Conservation (phyloP, 1,284 basidiomycete genomes). For the Ustilago curta region DNA sequence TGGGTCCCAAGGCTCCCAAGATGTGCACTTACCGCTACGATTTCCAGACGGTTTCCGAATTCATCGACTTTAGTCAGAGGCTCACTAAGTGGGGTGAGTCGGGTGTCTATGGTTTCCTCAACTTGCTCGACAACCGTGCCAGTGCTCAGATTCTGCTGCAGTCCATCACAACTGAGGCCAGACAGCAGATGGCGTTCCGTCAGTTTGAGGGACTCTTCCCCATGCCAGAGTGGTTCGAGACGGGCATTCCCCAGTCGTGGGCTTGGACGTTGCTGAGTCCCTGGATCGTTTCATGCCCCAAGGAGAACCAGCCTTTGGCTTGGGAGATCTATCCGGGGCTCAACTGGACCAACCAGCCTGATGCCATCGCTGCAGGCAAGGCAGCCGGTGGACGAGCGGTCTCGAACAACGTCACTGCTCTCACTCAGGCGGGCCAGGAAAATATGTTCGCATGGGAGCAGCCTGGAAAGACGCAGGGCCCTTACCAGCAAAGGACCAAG, state of each 20-base stretch:
- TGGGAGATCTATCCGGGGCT: constrained; percentile 60
- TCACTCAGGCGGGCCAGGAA: constrained; percentile 46
- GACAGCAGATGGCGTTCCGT: constrained; percentile 55
- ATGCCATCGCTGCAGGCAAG: constrained; percentile 44
- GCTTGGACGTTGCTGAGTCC: constrained; percentile 58
- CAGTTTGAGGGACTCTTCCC: constrained; percentile 54
- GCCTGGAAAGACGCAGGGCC: constrained; percentile 50
- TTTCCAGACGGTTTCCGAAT: constrained; percentile 48
- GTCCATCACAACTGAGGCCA: constrained; percentile 58
- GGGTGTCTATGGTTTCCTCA: constrained; percentile 58
- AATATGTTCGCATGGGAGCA: constrained; percentile 47
- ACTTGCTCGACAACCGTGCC: constrained; percentile 54
- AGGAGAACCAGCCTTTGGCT: constrained; percentile 46
- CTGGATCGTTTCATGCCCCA: constrained; percentile 52
- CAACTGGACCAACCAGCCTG: constrained; percentile 50
- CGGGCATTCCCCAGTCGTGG: constrained; percentile 57
- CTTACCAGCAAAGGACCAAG: constrained; percentile 53
- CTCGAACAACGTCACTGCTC: constrained; percentile 55
- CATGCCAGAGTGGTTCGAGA: constrained; percentile 58
- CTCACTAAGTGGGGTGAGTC: constrained; percentile 59
- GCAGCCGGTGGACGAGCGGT: constrained; percentile 51
- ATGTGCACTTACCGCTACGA: constrained; percentile 55
- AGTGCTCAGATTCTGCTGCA: constrained; percentile 55
- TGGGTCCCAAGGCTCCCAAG: constrained; percentile 51
- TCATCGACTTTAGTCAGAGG: constrained; percentile 53